These are phyloP conservation scores for Pleoardoris graminearum DNA, from an alignment of 2,329 filamentous ascomycete species.

Conservation along the genomic window DNA sequence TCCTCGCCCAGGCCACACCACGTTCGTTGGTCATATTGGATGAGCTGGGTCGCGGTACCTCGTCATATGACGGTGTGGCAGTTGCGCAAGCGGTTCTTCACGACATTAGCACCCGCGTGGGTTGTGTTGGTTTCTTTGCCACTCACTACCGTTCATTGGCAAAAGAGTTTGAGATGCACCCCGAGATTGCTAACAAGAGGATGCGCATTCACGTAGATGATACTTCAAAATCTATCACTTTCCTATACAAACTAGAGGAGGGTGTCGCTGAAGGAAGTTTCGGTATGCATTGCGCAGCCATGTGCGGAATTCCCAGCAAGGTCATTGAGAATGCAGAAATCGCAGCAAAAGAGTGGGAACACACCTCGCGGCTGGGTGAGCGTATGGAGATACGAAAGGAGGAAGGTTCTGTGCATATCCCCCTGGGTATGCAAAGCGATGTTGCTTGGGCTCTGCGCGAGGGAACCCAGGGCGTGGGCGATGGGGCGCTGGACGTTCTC, in stretches of 20 bases:
- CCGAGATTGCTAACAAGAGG: slow-evolving; percentile 80
- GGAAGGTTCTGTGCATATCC: slow-evolving; percentile 78
- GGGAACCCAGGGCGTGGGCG: slow-evolving; percentile 48
- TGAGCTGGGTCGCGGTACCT: slow-evolving; percentile 92
- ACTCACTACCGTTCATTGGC: slow-evolving; percentile 96
- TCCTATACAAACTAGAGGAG: slow-evolving; percentile 90
- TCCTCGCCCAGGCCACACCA: slow-evolving; percentile 88
- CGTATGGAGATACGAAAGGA: slow-evolving; percentile 73
- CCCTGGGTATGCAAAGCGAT: slow-evolving; percentile 85
- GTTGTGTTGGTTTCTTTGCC: slow-evolving; percentile 93
- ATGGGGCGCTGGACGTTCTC: slow-evolving; percentile 60
- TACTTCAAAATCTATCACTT: slow-evolving; percentile 81
- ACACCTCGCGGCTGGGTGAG: slow-evolving; percentile 87
- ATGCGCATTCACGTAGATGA: slow-evolving; percentile 97
- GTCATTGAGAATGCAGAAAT: slow-evolving; percentile 86
- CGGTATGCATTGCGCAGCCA: slow-evolving; percentile 97
- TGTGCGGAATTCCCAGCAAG: slow-evolving; percentile 87
- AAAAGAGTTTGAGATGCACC: slow-evolving; percentile 85
- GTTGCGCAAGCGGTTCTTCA: slow-evolving; percentile 98
- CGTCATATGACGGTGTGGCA: slow-evolving; percentile 93
- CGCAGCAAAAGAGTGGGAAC: slow-evolving; percentile 91
- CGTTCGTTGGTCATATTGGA: slow-evolving; percentile 95
- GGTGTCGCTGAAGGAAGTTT: slow-evolving; percentile 96
- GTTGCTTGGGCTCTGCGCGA: slow-evolving; percentile 75
- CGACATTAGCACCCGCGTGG: slow-evolving; percentile 89